Base-by-base conservation (phyloP, 192 early-diverging fungal genomes). In the Kappamyces sp. region DNA sequence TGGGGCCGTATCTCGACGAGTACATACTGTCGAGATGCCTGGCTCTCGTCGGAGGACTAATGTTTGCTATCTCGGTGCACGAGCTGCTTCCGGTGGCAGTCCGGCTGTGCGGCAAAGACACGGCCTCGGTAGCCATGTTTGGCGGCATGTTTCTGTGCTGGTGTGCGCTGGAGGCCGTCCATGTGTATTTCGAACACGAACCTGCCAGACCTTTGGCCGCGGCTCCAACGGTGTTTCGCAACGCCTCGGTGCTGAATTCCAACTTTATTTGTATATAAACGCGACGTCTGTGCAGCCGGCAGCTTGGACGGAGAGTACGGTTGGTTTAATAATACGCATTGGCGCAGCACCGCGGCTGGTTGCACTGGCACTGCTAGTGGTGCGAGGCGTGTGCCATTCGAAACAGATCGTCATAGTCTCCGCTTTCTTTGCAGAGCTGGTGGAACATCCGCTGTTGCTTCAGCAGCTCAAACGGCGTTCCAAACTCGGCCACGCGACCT, bases 401-500 rank as follows among this genome's bases (percentile, higher is more conserved):
- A 43, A 43, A 9, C 8, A 43, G 42, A 11, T 9, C 14, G 9
- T 43, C 42, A 43, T 43, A 43, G 9, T 43, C 42, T 43, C 42
- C 42, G 14, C 9, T 43, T 14, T 43, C 42, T 43, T 43, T 9
- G 14, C 42, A 43, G 9, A 43, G 8, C 9, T 9, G 9, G 14
- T 43, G 8, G 14, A 43, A 43, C 42, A 11, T 9, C 9, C 42
- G 9, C 14, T 43, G 42, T 14, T 80, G 64, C 35, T 61, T 66
- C 59, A 86, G 55, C 31, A 91, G 59, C 33, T 66, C 71, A 29
- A 68, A 40, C 3, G 89, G 88, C 31, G 80, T 69, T 38, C 84
- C 88, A 45, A 76, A 80, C 63, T 92, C 90, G 5, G 73, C 77
- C 31, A 88, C 71, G 14, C 67, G 61, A 15, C 90, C 90, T 6